These are phyloP conservation scores for Mycena alexandri DNA, from an alignment of 768 basidiomycete species.

Conservation along the genomic window DNA sequence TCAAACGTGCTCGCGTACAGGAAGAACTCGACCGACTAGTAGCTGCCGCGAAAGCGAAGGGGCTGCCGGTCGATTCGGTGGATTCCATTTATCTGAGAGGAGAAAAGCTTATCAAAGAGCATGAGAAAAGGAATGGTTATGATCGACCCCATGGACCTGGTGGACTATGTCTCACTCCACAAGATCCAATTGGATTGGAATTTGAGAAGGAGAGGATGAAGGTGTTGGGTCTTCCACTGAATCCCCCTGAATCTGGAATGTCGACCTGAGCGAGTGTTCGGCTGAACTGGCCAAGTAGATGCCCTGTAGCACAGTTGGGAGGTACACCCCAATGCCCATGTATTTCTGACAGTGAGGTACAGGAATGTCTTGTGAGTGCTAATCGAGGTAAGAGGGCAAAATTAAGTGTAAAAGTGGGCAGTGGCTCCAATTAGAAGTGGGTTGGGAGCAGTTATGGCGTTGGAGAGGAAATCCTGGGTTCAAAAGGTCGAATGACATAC, in stretches of 20 bases:
- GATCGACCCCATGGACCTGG: slow-evolving; percentile 34
- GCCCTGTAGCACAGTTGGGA: slow-evolving; percentile 16
- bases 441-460: no score
- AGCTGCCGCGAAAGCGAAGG: slow-evolving; percentile 21
- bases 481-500: no score
- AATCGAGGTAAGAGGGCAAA: no score
- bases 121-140: slow-evolving; percentile 31
- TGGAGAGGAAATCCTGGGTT: no score
- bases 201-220: slow-evolving; percentile 34
- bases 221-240: slow-evolving; percentile 25
- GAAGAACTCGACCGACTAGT: slow-evolving; percentile 27
- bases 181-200: slow-evolving; percentile 31
- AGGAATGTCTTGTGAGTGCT: no score
- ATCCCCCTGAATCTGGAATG: slow-evolving; percentile 15
- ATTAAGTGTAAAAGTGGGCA: no score
- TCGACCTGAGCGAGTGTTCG: slow-evolving; percentile 22
- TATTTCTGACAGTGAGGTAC: slow-evolving; percentile 3
- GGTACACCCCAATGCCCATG: slow-evolving; percentile 12
- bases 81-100: slow-evolving; percentile 32
- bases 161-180: slow-evolving; percentile 30
- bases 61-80: slow-evolving; percentile 28
- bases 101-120: slow-evolving; percentile 26
- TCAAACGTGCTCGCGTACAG: slow-evolving; percentile 30
- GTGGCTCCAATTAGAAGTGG: no score
- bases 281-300: slow-evolving; percentile 14